These are phyloP conservation scores for Backusella tarrabulga DNA, from an alignment of 192 early-diverging fungal species.

Conservation along the genomic window DNA sequence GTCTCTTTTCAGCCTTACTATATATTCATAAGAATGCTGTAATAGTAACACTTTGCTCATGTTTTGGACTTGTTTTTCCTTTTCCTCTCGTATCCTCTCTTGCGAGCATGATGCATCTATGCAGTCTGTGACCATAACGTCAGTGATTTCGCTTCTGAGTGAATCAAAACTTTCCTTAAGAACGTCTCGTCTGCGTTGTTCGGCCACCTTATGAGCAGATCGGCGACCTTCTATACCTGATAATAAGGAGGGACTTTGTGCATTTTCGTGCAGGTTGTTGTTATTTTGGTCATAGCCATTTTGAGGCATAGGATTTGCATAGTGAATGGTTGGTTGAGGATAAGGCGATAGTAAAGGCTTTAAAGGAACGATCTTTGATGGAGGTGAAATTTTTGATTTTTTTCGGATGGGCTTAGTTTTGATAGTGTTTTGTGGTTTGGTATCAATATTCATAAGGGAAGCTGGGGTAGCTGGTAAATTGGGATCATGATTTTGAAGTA, in stretches of 20 bases:
- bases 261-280: neutral
- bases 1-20: constrained; percentile 47
- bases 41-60: constrained; percentile 86
- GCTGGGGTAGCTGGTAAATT: neutral
- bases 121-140: constrained; percentile 45
- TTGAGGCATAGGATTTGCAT: neutral
- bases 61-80: constrained; percentile 58
- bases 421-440: neutral
- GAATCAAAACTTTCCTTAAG: constrained; percentile 89
- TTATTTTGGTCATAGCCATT: neutral
- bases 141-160: constrained; percentile 65
- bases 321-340: neutral
- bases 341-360: neutral
- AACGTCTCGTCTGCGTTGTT: constrained; percentile 93
- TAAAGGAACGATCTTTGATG: neutral
- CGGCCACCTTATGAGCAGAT: constrained; percentile 89
- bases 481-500: neutral
- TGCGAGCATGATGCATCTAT: neutral
- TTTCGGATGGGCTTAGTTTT: neutral
- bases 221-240: constrained; percentile 66
- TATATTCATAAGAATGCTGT: constrained; percentile 63
- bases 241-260: neutral
- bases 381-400: neutral
- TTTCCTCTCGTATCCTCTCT: constrained; percentile 13
- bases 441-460: neutral